Percentiles rank a stretch among this genome's conserved stretches.
phyloP scores from a whole-genome alignment of 2,329 filamentous ascomycete genomes.

The Coleophoma crateriformis region DNA sequence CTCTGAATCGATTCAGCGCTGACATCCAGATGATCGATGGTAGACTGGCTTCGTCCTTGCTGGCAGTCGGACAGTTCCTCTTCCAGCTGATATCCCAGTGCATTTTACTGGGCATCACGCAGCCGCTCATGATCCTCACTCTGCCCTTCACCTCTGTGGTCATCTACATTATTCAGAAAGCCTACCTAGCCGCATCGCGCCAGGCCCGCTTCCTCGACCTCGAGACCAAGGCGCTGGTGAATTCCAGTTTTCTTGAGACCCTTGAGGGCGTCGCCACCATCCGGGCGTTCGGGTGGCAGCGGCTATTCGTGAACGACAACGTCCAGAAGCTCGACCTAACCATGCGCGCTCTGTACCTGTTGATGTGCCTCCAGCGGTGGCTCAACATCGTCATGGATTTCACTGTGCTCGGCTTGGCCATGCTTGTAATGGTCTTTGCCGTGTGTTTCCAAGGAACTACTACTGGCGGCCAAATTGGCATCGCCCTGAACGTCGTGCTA shows the following conservation, averaged over 20 bases:
- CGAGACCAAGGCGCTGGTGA: background rate
- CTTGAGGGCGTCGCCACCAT: conserved; percentile 45
- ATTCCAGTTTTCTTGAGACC: conserved; percentile 38
- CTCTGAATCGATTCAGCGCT: conserved; percentile 13
- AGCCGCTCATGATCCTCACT: no score
- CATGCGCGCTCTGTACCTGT: conserved; percentile 51
- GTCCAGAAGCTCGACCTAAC: conserved; percentile 42
- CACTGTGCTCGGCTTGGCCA: conserved; percentile 15
- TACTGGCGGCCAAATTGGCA: conserved; percentile 11
- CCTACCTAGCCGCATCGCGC: background rate
- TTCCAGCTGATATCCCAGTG: no score
- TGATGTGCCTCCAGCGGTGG: conserved; percentile 53
- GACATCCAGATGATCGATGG: conserved; percentile 1
- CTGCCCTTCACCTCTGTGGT: conserved; percentile 29
- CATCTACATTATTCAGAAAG: no score
- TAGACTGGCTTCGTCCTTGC: background rate
- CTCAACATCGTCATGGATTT: conserved; percentile 49
- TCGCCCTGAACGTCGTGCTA: conserved; percentile 13
- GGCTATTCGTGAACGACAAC: conserved; percentile 36
- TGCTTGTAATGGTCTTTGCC: conserved; percentile 13
- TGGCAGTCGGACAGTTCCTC: no score
- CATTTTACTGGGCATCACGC: no score
- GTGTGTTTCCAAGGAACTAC: conserved; percentile 6
- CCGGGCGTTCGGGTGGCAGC: conserved; percentile 50
- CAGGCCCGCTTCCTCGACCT: background rate